phyloP scores from a whole-genome alignment of 2,329 filamentous ascomycete species.

The Periglandula ipomoeae region DNA sequence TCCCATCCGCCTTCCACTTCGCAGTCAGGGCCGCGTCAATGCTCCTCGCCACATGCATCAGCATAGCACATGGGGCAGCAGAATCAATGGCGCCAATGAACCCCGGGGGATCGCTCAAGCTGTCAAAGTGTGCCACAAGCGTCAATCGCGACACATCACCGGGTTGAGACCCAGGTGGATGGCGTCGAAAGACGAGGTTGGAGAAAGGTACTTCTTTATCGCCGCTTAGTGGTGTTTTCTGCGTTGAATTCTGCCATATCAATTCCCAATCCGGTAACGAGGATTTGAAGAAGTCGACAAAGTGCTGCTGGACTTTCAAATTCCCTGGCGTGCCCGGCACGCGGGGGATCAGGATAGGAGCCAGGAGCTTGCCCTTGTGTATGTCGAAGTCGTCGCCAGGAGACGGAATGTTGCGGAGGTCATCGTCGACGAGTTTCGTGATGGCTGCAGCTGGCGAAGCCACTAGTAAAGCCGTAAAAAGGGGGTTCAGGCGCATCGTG shows the following conservation, averaged over 20 bases:
- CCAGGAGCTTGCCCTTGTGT: conserved; percentile 61
- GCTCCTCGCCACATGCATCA: conserved; percentile 75
- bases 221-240: conserved; percentile 67
- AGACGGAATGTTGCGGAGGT: conserved; percentile 62
- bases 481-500: conserved; percentile 3
- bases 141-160: conserved; percentile 77
- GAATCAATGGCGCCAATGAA: conserved; percentile 94
- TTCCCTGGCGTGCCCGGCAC: conserved; percentile 81
- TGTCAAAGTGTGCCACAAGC: conserved; percentile 91
- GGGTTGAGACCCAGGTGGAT: conserved; percentile 69
- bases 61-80: conserved; percentile 86
- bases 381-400: conserved; percentile 72
- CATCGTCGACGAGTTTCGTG: conserved; percentile 60
- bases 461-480: conserved; percentile 2
- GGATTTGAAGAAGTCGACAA: conserved; percentile 69
- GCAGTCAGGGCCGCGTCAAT: conserved; percentile 70
- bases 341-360: conserved; percentile 79
- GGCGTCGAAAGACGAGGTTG: conserved; percentile 78
- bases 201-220: conserved; percentile 67
- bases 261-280: conserved; percentile 72
- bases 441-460: conserved; percentile 25
- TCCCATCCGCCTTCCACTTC: conserved; percentile 71
- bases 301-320: conserved; percentile 64
- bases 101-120: conserved; percentile 66
- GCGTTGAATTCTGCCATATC: conserved; percentile 82